These are phyloP conservation scores for Cornus controversa DNA, from an alignment of 148 eudicot genomes.

Conservation along the genomic window DNA sequence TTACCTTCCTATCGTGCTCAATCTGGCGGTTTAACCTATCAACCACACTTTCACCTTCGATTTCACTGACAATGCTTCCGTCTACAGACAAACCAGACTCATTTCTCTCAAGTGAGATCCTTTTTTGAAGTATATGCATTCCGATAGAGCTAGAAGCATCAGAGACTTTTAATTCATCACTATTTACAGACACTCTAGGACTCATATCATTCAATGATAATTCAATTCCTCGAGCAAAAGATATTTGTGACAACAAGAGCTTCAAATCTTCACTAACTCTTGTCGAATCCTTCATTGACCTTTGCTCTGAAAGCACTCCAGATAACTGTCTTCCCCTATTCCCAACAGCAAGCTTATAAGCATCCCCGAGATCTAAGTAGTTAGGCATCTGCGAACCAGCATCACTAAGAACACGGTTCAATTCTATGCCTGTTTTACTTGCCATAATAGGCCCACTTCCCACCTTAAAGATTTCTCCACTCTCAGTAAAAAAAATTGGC, in stretches of 20 bases:
- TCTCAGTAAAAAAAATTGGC: constrained; percentile 13
- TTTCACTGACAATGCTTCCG: constrained; percentile 67
- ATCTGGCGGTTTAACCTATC: constrained; percentile 79
- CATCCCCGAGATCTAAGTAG: constrained; percentile 76
- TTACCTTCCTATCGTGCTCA: constrained; percentile 73
- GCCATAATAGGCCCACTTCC: constrained; percentile 26
- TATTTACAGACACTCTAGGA: constrained; percentile 55
- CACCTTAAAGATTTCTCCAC: constrained; percentile 20
- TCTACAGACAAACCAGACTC: constrained; percentile 73
- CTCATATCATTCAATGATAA: constrained; percentile 46
- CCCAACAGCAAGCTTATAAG: constrained; percentile 81
- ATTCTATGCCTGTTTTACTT: constrained; percentile 30
- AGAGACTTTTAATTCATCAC: constrained; percentile 47
- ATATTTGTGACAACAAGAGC: constrained; percentile 70
- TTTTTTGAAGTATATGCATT: constrained; percentile 62
- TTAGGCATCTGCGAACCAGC: constrained; percentile 33
- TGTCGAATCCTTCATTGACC: constrained; percentile 57
- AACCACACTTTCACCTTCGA: constrained; percentile 78
- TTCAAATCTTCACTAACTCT: constrained; percentile 65
- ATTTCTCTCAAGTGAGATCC: constrained; percentile 81
- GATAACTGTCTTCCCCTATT: constrained; percentile 69
- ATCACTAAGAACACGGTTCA: constrained; percentile 29
- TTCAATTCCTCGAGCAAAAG: constrained; percentile 59
- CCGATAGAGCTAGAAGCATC: constrained; percentile 48
- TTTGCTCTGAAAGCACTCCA: constrained; percentile 62